phyloP scores from a whole-genome alignment of 495 filamentous ascomycete genomes.

The Podospora bellae-mahoneyi region DNA sequence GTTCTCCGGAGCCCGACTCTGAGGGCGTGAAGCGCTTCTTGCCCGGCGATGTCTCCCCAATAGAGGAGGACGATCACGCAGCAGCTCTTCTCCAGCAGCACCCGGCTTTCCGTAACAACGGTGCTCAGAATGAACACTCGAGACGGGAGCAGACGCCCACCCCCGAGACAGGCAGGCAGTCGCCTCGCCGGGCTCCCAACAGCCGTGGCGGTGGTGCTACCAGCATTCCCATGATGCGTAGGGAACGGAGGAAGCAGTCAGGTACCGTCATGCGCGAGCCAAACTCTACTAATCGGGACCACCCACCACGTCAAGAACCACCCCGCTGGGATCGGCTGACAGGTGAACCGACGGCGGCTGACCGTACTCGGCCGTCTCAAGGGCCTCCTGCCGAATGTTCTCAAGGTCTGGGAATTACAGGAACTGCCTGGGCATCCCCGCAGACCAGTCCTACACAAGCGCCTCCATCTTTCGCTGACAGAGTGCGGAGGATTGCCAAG shows the following conservation, averaged over 20 bases:
- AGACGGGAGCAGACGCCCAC: neutral
- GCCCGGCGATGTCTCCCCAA: constrained; percentile 49
- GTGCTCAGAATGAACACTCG: constrained; percentile 4
- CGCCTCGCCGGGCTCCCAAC: constrained; percentile 20
- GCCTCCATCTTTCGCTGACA: constrained; percentile 41
- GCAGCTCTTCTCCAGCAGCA: neutral
- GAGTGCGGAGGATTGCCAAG: constrained; percentile 44
- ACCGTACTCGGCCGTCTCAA: constrained; percentile 45
- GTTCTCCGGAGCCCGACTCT: constrained; percentile 43
- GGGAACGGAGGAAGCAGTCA: constrained; percentile 44
- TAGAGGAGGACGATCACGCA: constrained; percentile 42
- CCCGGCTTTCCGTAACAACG: constrained; percentile 2
- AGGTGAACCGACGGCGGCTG: constrained; percentile 46
- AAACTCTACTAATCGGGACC: constrained; percentile 31
- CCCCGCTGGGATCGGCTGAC: constrained; percentile 49
- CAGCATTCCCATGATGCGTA: constrained; percentile 51
- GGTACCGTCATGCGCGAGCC: constrained; percentile 39
- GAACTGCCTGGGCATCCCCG: constrained; percentile 25
- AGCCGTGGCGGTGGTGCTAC: constrained; percentile 21
- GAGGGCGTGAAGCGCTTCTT: constrained; percentile 23
- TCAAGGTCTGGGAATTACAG: constrained; percentile 36
- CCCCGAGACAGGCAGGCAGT: constrained; percentile 11
- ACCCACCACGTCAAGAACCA: constrained; percentile 28
- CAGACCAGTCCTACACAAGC: constrained; percentile 18
- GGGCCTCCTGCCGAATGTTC: constrained; percentile 45